phyloP scores from a whole-genome alignment of 257 asterid genomes.

The Linaria vulgaris region DNA sequence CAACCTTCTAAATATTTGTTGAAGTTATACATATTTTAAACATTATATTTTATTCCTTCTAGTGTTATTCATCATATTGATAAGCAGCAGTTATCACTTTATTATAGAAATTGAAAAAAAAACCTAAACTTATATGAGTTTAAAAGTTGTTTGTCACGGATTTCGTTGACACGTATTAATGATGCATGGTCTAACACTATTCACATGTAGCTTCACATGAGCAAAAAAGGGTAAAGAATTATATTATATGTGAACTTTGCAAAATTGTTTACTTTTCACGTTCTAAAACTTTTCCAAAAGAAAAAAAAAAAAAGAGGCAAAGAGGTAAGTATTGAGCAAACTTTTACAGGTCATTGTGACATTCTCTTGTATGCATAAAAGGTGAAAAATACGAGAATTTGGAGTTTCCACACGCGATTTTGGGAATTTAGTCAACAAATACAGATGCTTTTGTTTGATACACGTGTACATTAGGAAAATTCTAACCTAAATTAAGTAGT shows the following conservation, averaged over 20 bases:
- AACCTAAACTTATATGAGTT: too few species aligned
- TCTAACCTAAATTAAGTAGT: background rate
- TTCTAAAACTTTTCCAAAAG: conserved; percentile 11
- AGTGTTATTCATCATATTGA: too few species aligned
- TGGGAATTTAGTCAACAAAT: conserved; percentile 6
- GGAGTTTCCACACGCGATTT: conserved; percentile 23
- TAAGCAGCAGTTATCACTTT: too few species aligned
- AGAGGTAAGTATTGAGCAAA: conserved; percentile 23
- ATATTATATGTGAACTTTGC: conserved; percentile 2
- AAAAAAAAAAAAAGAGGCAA: conserved; percentile 21
- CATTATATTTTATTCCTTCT: too few species aligned
- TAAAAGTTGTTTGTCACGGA: background rate
- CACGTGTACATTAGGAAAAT: background rate
- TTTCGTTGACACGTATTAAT: background rate
- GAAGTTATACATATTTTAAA: too few species aligned
- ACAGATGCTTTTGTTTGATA: conserved; percentile 22
- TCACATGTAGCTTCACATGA: background rate
- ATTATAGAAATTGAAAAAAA: too few species aligned
- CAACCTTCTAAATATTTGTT: too few species aligned
- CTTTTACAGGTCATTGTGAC: background rate
- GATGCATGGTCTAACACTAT: background rate
- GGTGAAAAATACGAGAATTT: background rate
- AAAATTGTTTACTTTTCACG: conserved; percentile 20
- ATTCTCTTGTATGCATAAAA: too few species aligned
- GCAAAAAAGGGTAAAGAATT: background rate